Percentiles rank a stretch among this genome's conserved stretches.
phyloP scores from a whole-genome alignment of 2,329 filamentous ascomycete species.

The Alternaria gansuensis region DNA sequence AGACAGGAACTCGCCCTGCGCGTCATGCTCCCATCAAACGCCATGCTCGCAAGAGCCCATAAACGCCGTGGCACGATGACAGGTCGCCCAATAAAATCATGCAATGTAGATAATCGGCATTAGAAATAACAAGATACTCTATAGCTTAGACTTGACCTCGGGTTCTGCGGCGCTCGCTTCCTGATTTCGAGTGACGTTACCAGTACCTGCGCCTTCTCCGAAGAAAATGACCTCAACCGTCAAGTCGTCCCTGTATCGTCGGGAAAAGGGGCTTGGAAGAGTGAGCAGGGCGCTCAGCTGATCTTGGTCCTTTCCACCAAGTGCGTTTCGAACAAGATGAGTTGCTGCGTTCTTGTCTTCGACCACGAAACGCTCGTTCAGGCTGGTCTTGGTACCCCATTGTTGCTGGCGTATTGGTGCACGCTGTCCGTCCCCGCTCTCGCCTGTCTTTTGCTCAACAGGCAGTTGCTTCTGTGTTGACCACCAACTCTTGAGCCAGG shows the following conservation, averaged over 20 bases:
- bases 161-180: slow-evolving; percentile 77
- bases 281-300: slow-evolving; percentile 93
- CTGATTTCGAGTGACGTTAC: slow-evolving; percentile 81
- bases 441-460: slow-evolving; percentile 71
- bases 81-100: slow-evolving; percentile 7
- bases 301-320: slow-evolving; percentile 91
- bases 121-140: slow-evolving; percentile 7
- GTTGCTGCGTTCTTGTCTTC: slow-evolving; percentile 97
- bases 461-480: slow-evolving; percentile 69
- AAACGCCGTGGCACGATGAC: slow-evolving; percentile 21
- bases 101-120: slow-evolving; percentile 1
- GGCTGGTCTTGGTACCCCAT: slow-evolving; percentile 81
- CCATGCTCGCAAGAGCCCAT: slow-evolving; percentile 17
- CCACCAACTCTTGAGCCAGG: slow-evolving; percentile 79
- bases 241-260: slow-evolving; percentile 93
- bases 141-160: slow-evolving; percentile 61
- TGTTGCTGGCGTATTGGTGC: slow-evolving; percentile 88
- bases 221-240: slow-evolving; percentile 99
- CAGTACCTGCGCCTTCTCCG: slow-evolving; percentile 77
- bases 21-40: slow-evolving; percentile 15
- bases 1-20: slow-evolving; percentile 1
- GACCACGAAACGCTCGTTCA: slow-evolving; percentile 85
- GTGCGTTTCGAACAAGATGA: slow-evolving; percentile 91
- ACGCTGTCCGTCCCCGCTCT: slow-evolving; percentile 73
- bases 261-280: slow-evolving; percentile 86